phyloP scores from a whole-genome alignment of 78 protist species.

The Tieghemostelium lacteum region DNA sequence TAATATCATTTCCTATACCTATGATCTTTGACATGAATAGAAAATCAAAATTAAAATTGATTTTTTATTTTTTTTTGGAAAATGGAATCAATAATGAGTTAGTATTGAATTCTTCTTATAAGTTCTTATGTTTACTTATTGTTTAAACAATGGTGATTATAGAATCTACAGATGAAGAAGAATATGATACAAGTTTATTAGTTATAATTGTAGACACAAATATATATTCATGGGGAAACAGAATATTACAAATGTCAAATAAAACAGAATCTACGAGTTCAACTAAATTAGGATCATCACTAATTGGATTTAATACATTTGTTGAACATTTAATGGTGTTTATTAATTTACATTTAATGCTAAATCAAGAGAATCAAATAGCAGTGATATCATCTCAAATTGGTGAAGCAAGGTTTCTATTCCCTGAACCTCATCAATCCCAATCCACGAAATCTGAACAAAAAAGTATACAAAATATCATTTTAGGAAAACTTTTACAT shows the following conservation, averaged over 20 bases:
- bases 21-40: constrained; percentile 3
- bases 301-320: constrained; percentile 27
- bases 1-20: constrained; percentile 70
- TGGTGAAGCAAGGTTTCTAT: constrained; percentile 34
- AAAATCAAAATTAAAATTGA: too few species aligned
- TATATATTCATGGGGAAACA: constrained; percentile 65
- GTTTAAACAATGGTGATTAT: too few species aligned
- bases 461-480: neutral
- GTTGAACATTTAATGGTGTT: constrained; percentile 65
- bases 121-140: too few species aligned
- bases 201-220: constrained; percentile 68
- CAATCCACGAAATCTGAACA: neutral
- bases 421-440: constrained; percentile 1
- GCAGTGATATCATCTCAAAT: constrained; percentile 39
- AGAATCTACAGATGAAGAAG: constrained; percentile 19
- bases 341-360: constrained; percentile 49
- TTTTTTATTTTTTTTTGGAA: too few species aligned
- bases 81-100: neutral
- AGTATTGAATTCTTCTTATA: too few species aligned
- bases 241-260: constrained; percentile 1
- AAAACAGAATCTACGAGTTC: constrained; percentile 1
- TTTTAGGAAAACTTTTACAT: neutral
- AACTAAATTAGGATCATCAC: neutral
- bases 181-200: constrained; percentile 71
- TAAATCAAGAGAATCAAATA: constrained; percentile 80